Percentiles rank a stretch among this genome's conserved stretches.
Evolutionary conservation across 352 stramenopile species (phyloP).

Genomic region (Albugo laibachii): DNA sequence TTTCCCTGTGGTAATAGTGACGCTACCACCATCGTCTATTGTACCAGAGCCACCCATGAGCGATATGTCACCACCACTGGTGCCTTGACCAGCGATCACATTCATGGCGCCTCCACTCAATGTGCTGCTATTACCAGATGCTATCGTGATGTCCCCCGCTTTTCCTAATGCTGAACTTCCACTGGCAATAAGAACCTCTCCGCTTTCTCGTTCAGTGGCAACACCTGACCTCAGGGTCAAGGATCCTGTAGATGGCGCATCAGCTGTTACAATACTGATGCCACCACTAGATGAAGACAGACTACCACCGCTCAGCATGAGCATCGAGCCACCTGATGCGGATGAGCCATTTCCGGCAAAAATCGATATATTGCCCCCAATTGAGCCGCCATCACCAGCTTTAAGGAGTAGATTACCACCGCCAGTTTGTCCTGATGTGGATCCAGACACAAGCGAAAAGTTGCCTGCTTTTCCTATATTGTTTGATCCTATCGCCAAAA

Average conservation of each 20-base stretch:
- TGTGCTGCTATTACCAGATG: conserved; percentile 15
- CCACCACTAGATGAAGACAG: conserved; percentile 9
- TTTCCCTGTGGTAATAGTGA: conserved; percentile 22
- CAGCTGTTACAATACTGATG: conserved; percentile 11
- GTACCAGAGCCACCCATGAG: conserved; percentile 18
- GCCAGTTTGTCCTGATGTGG: conserved; percentile 5
- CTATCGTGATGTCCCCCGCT: conserved; percentile 14
- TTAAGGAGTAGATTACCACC: conserved; percentile 6
- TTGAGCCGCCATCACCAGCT: conserved; percentile 3
- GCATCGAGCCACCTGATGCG: conserved; percentile 3
- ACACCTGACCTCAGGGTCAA: conserved; percentile 7
- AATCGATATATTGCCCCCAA: conserved; percentile 2
- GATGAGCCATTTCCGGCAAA: neutral
- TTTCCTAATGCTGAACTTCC: conserved; percentile 12
- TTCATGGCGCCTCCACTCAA: conserved; percentile 8
- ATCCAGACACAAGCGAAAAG: conserved; percentile 4
- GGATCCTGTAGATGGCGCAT: conserved; percentile 6
- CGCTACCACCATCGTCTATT: conserved; percentile 16
- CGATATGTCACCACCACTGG: conserved; percentile 14
- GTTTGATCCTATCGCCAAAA: conserved; percentile 19
- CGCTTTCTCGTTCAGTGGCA: conserved; percentile 17
- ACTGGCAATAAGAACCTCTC: conserved; percentile 13
- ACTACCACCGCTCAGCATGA: conserved; percentile 7
- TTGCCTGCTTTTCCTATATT: conserved; percentile 12
- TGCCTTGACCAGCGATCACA: conserved; percentile 12